Conservation (phyloP, 2,329 filamentous ascomycete genomes). For the Talaromyces sp. region DNA sequence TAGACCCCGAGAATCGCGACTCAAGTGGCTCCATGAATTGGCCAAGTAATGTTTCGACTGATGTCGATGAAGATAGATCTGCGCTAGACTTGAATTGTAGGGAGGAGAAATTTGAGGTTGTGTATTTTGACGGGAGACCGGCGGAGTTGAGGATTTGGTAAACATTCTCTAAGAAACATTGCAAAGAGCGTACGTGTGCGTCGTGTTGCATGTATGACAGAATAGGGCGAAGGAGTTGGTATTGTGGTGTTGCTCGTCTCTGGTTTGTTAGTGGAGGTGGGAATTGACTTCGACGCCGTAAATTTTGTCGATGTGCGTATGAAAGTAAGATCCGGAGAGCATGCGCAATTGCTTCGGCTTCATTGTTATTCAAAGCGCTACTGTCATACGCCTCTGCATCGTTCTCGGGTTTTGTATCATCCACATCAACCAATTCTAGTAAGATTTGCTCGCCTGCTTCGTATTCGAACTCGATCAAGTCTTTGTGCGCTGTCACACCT, state of each 20-base stretch:
- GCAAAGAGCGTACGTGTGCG: slow-evolving; percentile 31
- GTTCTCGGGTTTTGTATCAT: slow-evolving; percentile 31
- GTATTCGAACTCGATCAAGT: slow-evolving; percentile 53
- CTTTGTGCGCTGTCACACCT: slow-evolving; percentile 60
- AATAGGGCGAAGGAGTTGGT: slow-evolving; percentile 57
- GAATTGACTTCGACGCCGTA: slow-evolving; percentile 58
- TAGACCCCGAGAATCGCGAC: slow-evolving; percentile 35
- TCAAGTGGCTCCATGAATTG: slow-evolving; percentile 41
- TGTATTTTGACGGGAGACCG: slow-evolving; percentile 27
- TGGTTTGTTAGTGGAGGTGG: slow-evolving; percentile 52
- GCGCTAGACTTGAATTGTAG: slow-evolving; percentile 15
- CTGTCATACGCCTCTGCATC: slow-evolving; percentile 22
- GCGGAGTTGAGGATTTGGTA: slow-evolving; percentile 30
- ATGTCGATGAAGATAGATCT: background rate
- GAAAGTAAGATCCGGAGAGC: slow-evolving; percentile 70
- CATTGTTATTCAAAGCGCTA: slow-evolving; percentile 22
- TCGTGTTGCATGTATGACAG: slow-evolving; percentile 51
- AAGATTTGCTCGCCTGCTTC: slow-evolving; percentile 54
- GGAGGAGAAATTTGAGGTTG: slow-evolving; percentile 24
- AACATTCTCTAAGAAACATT: slow-evolving; percentile 30
- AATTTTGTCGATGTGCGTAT: slow-evolving; percentile 72
- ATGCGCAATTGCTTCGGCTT: slow-evolving; percentile 63
- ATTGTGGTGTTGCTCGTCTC: slow-evolving; percentile 47
- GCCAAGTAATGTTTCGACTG: slow-evolving; percentile 39
- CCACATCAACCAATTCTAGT: slow-evolving; percentile 62